Percentiles rank a stretch among this genome's conserved stretches.
Evolutionary conservation across 345 rosid species (phyloP).

Genomic region (Euclidium syriacum): DNA sequence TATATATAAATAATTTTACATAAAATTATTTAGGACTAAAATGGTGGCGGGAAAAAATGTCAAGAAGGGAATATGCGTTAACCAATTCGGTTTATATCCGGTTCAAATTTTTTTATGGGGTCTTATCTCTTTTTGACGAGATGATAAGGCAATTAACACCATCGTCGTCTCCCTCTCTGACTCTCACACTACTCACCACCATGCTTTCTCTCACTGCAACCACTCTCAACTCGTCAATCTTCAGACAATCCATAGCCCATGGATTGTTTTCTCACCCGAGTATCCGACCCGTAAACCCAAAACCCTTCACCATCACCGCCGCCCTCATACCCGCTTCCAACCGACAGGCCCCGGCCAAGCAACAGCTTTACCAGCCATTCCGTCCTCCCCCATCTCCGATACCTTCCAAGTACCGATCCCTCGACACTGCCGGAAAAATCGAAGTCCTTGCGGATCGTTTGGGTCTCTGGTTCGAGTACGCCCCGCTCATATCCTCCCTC

Average conservation of each 20-base stretch:
- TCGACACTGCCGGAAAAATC: constrained; percentile 57
- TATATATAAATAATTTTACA: too few relatives aligned
- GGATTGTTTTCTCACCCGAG: neutral
- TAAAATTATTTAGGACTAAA: too few relatives aligned
- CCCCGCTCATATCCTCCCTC: constrained; percentile 72
- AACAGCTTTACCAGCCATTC: constrained; percentile 72
- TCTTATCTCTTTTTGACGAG: constrained; percentile 2
- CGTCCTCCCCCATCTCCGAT: constrained; percentile 86
- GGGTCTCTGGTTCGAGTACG: constrained; percentile 87
- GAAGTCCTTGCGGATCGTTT: constrained; percentile 68
- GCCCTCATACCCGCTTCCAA: constrained; percentile 30
- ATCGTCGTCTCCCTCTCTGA: constrained; percentile 17
- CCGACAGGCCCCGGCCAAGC: constrained; percentile 31
- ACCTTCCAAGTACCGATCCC: constrained; percentile 57
- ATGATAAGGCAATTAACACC: neutral
- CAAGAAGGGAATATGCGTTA: neutral
- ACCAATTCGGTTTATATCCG: constrained; percentile 12
- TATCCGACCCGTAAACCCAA: constrained; percentile 19
- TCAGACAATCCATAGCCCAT: constrained; percentile 16
- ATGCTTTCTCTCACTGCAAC: constrained; percentile 31
- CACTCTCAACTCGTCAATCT: constrained; percentile 18
- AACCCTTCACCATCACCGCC: constrained; percentile 27
- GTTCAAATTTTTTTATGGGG: neutral
- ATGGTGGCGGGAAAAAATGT: neutral
- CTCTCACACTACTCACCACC: constrained; percentile 33